Evolutionary conservation across 768 basidiomycete genomes (phyloP).

Genomic region (Phylloporus arenicola): DNA sequence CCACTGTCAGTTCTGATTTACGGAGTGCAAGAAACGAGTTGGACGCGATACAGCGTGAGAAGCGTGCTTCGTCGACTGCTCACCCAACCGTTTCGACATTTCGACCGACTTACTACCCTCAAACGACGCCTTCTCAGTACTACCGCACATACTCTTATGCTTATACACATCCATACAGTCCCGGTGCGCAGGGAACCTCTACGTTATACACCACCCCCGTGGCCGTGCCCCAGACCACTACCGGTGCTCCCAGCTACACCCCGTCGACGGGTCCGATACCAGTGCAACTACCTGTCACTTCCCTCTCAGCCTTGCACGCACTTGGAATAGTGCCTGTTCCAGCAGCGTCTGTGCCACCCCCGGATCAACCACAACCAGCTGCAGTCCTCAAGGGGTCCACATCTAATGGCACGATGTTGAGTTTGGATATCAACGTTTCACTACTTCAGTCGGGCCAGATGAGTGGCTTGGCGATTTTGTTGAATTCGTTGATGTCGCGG

Average conservation of each 20-base stretch:
- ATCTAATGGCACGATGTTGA: conserved; percentile 65
- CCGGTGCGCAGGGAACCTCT: conserved; percentile 20
- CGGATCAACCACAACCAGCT: conserved; percentile 61
- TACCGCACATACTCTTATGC: conserved; percentile 63
- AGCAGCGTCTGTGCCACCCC: conserved; percentile 43
- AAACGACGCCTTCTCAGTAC: conserved; percentile 45
- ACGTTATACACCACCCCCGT: conserved; percentile 27
- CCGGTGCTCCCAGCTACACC: conserved; percentile 27
- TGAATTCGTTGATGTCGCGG: conserved; percentile 66
- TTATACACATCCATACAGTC: conserved; percentile 53
- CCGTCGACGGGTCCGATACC: conserved; percentile 40
- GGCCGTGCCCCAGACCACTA: conserved; percentile 33
- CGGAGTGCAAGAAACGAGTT: conserved; percentile 58
- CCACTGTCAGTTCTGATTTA: conserved; percentile 52
- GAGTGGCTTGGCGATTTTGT: conserved; percentile 64
- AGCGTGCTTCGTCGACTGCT: conserved; percentile 38
- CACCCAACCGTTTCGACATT: conserved; percentile 31
- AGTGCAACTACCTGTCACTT: conserved; percentile 63
- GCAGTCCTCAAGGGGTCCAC: conserved; percentile 72
- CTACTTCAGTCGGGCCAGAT: conserved; percentile 70
- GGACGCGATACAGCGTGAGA: conserved; percentile 66
- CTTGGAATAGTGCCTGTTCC: conserved; percentile 73
- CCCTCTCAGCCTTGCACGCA: conserved; percentile 53
- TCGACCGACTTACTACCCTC: conserved; percentile 36
- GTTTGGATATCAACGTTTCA: conserved; percentile 74